These are phyloP conservation scores for Phyllostachys edulis DNA, from an alignment of 176 grass and related monocot genomes.

Conservation along the genomic window DNA sequence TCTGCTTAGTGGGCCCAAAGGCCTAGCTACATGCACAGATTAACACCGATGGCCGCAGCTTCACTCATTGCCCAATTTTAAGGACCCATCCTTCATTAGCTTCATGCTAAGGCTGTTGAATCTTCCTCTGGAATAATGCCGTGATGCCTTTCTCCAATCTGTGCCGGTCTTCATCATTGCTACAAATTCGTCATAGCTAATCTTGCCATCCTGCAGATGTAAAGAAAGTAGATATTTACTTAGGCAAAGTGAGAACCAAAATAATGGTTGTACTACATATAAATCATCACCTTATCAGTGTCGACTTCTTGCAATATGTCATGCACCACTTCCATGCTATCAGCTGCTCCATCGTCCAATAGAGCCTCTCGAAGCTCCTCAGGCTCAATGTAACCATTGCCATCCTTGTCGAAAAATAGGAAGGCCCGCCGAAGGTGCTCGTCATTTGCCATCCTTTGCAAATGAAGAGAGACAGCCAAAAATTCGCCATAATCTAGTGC, in stretches of 20 bases:
- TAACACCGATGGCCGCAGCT: constrained; percentile 9
- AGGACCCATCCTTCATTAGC: constrained; percentile 93
- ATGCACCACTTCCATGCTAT: constrained; percentile 89
- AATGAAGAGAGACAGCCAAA: constrained; percentile 94
- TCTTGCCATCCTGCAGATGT: constrained; percentile 79
- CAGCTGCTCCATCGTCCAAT: constrained; percentile 66
- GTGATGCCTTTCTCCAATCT: constrained; percentile 98
- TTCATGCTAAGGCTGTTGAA: constrained; percentile 98
- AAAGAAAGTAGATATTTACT: constrained; percentile 7
- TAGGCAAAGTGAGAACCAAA: neutral
- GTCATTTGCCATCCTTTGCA: constrained; percentile 98
- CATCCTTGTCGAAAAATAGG: constrained; percentile 94
- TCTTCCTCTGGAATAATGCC: constrained; percentile 98
- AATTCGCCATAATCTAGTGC: constrained; percentile 91
- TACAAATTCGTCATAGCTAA: constrained; percentile 98
- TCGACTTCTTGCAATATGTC: constrained; percentile 98
- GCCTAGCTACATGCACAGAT: constrained; percentile 49
- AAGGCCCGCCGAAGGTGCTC: constrained; percentile 89
- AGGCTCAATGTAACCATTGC: constrained; percentile 89
- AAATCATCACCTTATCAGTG: constrained; percentile 75
- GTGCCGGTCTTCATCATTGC: constrained; percentile 99
- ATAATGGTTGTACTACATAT: neutral
- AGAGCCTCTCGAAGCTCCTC: constrained; percentile 86
- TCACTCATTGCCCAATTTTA: constrained; percentile 79
- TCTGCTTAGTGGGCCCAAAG: constrained; percentile 41